Conservation (phyloP, 2,329 filamentous ascomycete species). For the Colletotrichum kahawae region DNA sequence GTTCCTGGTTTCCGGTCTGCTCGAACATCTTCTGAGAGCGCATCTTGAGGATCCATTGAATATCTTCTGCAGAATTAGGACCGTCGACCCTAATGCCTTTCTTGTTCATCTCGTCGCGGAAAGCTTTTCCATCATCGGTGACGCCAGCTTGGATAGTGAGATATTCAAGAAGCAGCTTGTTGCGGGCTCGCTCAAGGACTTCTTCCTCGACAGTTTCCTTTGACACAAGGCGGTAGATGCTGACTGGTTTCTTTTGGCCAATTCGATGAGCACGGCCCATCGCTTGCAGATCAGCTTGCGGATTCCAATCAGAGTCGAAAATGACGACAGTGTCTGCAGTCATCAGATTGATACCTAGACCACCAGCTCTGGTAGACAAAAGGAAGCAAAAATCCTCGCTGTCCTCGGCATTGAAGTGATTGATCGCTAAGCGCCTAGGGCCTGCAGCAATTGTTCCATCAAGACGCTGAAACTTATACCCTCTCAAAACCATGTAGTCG, state of each 20-base stretch:
- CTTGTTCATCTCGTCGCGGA: slow-evolving; percentile 77
- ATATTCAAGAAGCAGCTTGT: slow-evolving; percentile 97
- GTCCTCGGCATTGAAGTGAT: slow-evolving; percentile 96
- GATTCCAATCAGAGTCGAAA: slow-evolving; percentile 99
- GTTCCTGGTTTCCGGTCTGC: slow-evolving; percentile 94
- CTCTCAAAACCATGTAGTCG: slow-evolving; percentile 89
- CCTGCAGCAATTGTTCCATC: slow-evolving; percentile 93
- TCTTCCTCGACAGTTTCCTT: slow-evolving; percentile 99
- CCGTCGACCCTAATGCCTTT: slow-evolving; percentile 77
- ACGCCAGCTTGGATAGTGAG: slow-evolving; percentile 97
- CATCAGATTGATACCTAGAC: slow-evolving; percentile 98
- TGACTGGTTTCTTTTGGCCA: slow-evolving; percentile 94
- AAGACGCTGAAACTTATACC: slow-evolving; percentile 93
- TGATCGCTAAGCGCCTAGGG: slow-evolving; percentile 89
- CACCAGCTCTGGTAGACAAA: slow-evolving; percentile 92
- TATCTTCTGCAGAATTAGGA: slow-evolving; percentile 90
- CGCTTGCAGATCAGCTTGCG: slow-evolving; percentile 95
- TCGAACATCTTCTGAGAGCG: slow-evolving; percentile 99
- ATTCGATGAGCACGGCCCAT: slow-evolving; percentile 99
- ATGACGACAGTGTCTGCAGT: slow-evolving; percentile 97
- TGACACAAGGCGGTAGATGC: slow-evolving; percentile 93
- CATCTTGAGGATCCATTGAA: slow-evolving; percentile 94
- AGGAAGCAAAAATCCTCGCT: slow-evolving; percentile 97
- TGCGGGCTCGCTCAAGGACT: slow-evolving; percentile 91
- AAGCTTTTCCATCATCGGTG: slow-evolving; percentile 89